Evolutionary conservation across 768 basidiomycete species (phyloP), one percentile per base, ranked within the genome.

Genomic region (Kwoniella europaea): DNA sequence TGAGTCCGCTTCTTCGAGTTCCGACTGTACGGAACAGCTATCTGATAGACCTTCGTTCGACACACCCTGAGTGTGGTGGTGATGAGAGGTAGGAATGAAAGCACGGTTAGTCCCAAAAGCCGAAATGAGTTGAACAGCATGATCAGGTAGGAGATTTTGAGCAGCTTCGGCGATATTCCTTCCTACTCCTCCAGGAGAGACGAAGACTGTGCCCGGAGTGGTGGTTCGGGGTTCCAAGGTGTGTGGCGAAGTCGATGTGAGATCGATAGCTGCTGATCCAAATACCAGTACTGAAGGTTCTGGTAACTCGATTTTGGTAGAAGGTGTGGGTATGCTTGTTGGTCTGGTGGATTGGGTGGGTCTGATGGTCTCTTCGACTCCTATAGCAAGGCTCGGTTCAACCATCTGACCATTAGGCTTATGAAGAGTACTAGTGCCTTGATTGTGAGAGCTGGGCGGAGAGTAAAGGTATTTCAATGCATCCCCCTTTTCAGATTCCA

Each of bases 131-230:
- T 93, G 68, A 10, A 84, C 84, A 35, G 71, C 61, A 59, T 29
- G 74, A 7, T 54, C 84, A 77, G 70, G 65, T 29, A 90, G 79
- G 5, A 91, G 82, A 35, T 92, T 88, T 80, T 92, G 90, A 6
- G 93, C 88, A 0, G 94, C 92, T 82, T 98, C 94, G 2, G 95
- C 92, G 54, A 99, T 89, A 81, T 99, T 99, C n/a, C 95, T 90
- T 0, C 88, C 94, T 15, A 99, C 96, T 35, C 96, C 96, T 1
- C 96, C 96, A 5, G 92, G 85, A 0, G 91, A 87, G 50, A 95
- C 71, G 16, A 86, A 85, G 27, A 98, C 88, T 13, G 81, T 85
- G 10, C 97, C 97, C 0, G 94, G 93, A 12, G 87, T 87, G 0
- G 95, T 98, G 0, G 93, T 91, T 67, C 89, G 86, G 13, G 86